Evolutionary conservation across 768 basidiomycete genomes (phyloP), one percentile per base, ranked within the genome.

Genomic region (Trichaptum fuscoviolaceum): DNA sequence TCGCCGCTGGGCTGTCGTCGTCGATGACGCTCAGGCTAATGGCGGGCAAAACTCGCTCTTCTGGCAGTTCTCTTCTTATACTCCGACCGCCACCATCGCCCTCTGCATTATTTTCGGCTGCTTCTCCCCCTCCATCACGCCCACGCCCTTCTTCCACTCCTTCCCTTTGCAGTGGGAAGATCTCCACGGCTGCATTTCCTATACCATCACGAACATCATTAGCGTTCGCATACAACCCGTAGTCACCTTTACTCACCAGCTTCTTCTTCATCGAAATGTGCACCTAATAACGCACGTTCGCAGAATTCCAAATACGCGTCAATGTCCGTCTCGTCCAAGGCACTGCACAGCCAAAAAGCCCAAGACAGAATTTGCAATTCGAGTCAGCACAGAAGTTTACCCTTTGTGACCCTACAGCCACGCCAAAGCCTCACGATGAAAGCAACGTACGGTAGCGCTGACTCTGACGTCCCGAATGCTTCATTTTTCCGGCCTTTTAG

Each of bases 271-370:
- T 27, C 23, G 67, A 35, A 3, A 60, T 68, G 26, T 57, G 60
- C 26, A 66, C 65, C 36, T 66, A 70, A 15, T 64, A 59, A 27
- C 63, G 59, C 35, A 71, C 25, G 25, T 72, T 87, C 82, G 72
- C 89, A 90, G 69, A 92, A 91, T 25, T 74, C 75, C 57, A 93
- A 75, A 72, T 91, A 93, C 30, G 80, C 80, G 69, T 92, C 91
- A 63, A 91, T 73, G 72, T 79, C 79, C 34, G 73, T 74, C 25
- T 81, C 82, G 65, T 79, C 78, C 67, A 88, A 52, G 42, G 42
- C 10, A 75, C 12, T 82, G 82, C 63, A 83, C 81, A 24, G 57
- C 20, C 27, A 62, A 23, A 35, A 67, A 27, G 20, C n/a, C 17
- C 58, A 20, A 57, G 35, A 18, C 35, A 23, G 24, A 23, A 35